These are phyloP conservation scores for Russula earlei DNA, from an alignment of 768 basidiomycete genomes.

Conservation along the genomic window DNA sequence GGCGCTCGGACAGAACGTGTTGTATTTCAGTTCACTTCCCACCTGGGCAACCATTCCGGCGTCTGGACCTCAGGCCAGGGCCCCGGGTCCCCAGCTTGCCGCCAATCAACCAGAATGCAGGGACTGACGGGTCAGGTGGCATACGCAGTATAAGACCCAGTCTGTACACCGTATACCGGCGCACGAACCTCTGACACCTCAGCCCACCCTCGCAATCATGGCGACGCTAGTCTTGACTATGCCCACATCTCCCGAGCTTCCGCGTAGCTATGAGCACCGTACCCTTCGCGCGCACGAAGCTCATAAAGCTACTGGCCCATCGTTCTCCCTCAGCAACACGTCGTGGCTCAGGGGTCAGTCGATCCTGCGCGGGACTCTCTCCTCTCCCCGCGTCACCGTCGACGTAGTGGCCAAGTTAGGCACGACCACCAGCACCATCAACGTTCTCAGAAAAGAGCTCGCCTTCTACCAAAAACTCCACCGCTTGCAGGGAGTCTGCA, in stretches of 20 bases:
- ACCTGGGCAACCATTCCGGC: neutral
- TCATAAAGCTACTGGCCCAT: neutral
- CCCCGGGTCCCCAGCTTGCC: neutral
- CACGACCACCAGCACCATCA: neutral
- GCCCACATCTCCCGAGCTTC: neutral
- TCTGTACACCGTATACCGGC: too few relatives aligned
- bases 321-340: neutral
- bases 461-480: constrained; percentile 4
- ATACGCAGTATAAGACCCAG: neutral
- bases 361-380: constrained; percentile 8
- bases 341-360: constrained; percentile 9
- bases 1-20: too few relatives aligned
- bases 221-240: constrained; percentile 8
- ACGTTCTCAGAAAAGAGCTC: constrained; percentile 5
- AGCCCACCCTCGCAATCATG: neutral
- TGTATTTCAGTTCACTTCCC: neutral
- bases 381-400: neutral
- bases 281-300: constrained; percentile 5
- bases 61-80: neutral
- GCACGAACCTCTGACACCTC: neutral
- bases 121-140: neutral
- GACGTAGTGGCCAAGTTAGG: constrained; percentile 12
- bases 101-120: neutral
- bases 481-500: constrained; percentile 1
- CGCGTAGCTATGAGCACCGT: constrained; percentile 6